Evolutionary conservation across 108 stramenopile species (phyloP), one percentile per base, ranked within the genome.

Genomic region (Cyclostephanos invisitatus): DNA sequence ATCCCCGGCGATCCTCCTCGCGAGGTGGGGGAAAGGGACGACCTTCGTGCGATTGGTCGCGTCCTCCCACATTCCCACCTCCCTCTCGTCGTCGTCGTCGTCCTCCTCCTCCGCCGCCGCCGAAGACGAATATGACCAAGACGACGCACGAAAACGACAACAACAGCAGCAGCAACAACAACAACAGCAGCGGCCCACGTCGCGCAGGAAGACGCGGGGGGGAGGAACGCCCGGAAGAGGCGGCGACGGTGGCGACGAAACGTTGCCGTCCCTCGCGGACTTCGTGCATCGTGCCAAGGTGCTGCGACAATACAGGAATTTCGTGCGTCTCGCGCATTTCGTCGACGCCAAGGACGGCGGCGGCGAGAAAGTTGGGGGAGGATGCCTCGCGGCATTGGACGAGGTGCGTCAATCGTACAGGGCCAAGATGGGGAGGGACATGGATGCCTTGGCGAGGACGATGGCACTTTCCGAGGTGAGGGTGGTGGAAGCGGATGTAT

Each of bases 181-280:
- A 46, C 44, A 3, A 46, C 44, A 15, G 17, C 56, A 11, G 12
- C 56, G 3, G 7, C 29, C 56, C 29, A 25, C 56, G 5, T 29
- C n/a, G n/a, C 28, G 17, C 25, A 56, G 25, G 24, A 25, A 10
- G 51, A 53, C 24, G 8, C 22, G 51, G 5, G 20, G 20, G 51
- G 51, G 51, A 20, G 18, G 0, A 7, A n/a, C 24, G 25, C 1
- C n/a, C n/a, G n/a, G n/a, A n/a, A n/a, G n/a, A n/a, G n/a, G n/a
- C 7, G 51, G 3, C 22, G n/a, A 0, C 27, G 17, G 2, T 32
- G 8, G 36, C 11, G 47, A 70, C 22, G 70, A 50, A 29, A 69
- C n/a, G n/a, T n/a, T 91, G 10, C 91, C 88, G 5, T 86, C 86
- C 18, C 75, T 89, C 64, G 84, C 85, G 47, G 91, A 91, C 55